phyloP scores from a whole-genome alignment of 2,329 filamentous ascomycete genomes.

The Alternaria postmessia region DNA sequence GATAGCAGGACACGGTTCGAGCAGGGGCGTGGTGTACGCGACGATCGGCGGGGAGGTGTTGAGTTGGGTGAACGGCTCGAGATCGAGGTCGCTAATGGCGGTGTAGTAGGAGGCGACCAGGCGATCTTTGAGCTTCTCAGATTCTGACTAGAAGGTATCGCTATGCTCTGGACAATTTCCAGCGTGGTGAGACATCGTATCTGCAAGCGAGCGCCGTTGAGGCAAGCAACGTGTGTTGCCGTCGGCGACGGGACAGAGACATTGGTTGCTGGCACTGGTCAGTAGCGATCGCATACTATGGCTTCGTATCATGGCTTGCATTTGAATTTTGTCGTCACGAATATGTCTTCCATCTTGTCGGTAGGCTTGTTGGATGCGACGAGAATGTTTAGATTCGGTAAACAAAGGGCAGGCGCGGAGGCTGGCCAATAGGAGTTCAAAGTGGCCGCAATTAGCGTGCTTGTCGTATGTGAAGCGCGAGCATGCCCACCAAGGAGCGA shows the following conservation, averaged over 20 bases:
- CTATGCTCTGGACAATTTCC: slow-evolving; percentile 47
- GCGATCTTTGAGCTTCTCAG: slow-evolving; percentile 41
- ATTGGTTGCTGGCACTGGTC: slow-evolving; percentile 36
- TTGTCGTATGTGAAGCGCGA: background rate
- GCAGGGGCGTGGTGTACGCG: slow-evolving; percentile 13
- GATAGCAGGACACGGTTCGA: slow-evolving; percentile 53
- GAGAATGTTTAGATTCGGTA: slow-evolving; percentile 37
- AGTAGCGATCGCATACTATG: slow-evolving; percentile 11
- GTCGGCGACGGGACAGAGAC: slow-evolving; percentile 50
- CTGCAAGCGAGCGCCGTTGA: slow-evolving; percentile 50
- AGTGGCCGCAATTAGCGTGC: slow-evolving; percentile 19
- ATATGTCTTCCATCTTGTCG: slow-evolving; percentile 36
- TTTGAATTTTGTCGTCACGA: slow-evolving; percentile 45
- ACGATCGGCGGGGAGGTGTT: slow-evolving; percentile 31
- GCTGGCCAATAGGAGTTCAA: slow-evolving; percentile 31
- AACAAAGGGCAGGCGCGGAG: slow-evolving; percentile 31
- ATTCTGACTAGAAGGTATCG: slow-evolving; percentile 43
- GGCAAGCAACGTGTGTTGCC: slow-evolving; percentile 50
- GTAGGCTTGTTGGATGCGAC: slow-evolving; percentile 8
- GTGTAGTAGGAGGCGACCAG: slow-evolving; percentile 45
- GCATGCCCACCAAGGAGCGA: background rate
- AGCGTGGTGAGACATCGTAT: slow-evolving; percentile 50
- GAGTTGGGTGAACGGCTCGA: slow-evolving; percentile 14
- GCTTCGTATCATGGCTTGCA: slow-evolving; percentile 18
- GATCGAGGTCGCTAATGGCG: slow-evolving; percentile 6